Evolutionary conservation across 1,284 basidiomycete species (phyloP), one percentile per base, ranked within the genome.

Genomic region (Ganoderma leucocontextum): DNA sequence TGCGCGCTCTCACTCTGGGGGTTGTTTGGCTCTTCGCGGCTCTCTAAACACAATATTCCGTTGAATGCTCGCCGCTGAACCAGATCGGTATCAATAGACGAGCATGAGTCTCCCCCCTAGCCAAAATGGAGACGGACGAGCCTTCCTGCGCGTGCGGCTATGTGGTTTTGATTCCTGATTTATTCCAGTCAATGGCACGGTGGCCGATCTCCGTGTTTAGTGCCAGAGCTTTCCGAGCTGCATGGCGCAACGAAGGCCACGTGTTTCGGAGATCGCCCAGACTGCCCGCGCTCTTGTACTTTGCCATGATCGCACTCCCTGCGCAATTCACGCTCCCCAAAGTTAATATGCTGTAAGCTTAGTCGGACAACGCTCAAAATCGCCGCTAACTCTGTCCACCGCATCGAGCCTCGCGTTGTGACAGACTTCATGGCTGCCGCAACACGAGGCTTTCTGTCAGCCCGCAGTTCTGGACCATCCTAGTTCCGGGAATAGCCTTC

Each of bases 361-460:
- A 35, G 29, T 55, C 29, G 25, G 53, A 2, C 29, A 19, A 35
- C 33, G 55, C 55, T 22, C 55, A 35, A 13, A 38, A 58, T 12
- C 29, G 29, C 55, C 19, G 19, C 29, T 4, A n/a, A 58, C 55
- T 55, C 47, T 55, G 35, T 58, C 55, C 29, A 33, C 35, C 17
- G 19, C 35, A 38, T 38, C n/a, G 55, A 58, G 35, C 15, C 55
- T 58, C 55, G 55, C 55, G 35, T 12, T 58, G 10, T 19, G 53
- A 17, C 55, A 58, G n/a, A 5, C 15, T 58, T 58, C 55, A 58
- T 33, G 17, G 53, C 53, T 35, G 29, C 17, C 55, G 19, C 55
- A 55, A 35, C 33, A 36, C n/a, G 55, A 58, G 55, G 52, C 52
- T 29, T 17, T 35, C 52, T 55, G 33, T 55, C 55, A 33, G 8